Percentiles rank a stretch among this genome's conserved stretches.
Evolutionary conservation across 208 protist genomes (phyloP).

Genomic region (Balamuthia mandrillaris): DNA sequence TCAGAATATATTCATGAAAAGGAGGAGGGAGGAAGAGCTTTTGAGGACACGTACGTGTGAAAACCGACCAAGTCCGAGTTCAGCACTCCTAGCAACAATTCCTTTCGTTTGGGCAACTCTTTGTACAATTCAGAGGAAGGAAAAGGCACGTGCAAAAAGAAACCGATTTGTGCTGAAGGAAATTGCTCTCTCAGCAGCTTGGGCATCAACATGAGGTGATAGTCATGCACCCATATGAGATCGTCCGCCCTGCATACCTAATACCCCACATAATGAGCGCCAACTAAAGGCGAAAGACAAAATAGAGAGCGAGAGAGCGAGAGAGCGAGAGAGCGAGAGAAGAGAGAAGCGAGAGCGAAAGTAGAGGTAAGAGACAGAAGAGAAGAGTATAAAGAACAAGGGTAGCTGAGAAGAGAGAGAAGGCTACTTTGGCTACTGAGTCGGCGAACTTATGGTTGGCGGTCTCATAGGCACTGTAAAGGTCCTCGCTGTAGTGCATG

Average conservation of each 20-base stretch:
- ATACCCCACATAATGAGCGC: background rate
- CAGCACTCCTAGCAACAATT: slow-evolving; percentile 70
- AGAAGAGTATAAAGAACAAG: too few relatives aligned
- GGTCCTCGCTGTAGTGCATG: slow-evolving; percentile 38
- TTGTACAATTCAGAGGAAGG: slow-evolving; percentile 72
- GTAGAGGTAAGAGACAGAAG: too few relatives aligned
- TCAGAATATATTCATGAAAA: too few relatives aligned
- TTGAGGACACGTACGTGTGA: too few relatives aligned
- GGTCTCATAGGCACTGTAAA: slow-evolving; percentile 57
- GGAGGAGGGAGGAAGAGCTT: too few relatives aligned
- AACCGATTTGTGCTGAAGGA: slow-evolving; percentile 60
- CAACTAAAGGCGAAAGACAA: background rate
- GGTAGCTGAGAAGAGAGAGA: too few relatives aligned
- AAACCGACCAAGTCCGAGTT: slow-evolving; percentile 68
- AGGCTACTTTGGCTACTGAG: background rate
- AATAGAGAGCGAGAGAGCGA: background rate
- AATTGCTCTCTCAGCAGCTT: slow-evolving; percentile 52
- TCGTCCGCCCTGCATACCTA: slow-evolving; percentile 70
- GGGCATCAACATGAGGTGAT: slow-evolving; percentile 75
- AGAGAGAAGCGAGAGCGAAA: background rate
- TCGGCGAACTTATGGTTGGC: slow-evolving; percentile 66
- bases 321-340: background rate
- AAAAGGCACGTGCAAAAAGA: slow-evolving; percentile 81
- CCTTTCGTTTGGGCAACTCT: slow-evolving; percentile 62
- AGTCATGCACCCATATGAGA: slow-evolving; percentile 76